Conservation (phyloP, 73 alveolate species). For the Effrenium voratum region DNA sequence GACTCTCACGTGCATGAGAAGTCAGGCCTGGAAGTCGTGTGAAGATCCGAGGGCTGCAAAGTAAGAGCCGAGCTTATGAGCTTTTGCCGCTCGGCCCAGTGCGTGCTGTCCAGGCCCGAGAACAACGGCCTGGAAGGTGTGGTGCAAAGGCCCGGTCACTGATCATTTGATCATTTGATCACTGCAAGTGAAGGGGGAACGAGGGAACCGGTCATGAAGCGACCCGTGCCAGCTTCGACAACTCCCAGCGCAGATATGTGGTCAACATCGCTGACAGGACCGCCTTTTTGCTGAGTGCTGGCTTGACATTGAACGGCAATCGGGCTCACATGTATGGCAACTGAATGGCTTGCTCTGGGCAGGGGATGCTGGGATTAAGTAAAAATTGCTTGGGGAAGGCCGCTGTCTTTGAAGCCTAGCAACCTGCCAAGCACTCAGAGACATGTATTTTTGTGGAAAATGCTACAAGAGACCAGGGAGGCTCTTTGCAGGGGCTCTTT, state of each 20-base stretch:
- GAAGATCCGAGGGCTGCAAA: constrained; percentile 70
- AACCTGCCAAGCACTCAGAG: constrained; percentile 20
- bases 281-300: no score
- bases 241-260: constrained; percentile 67
- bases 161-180: not conserved
- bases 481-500: no score
- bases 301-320: no score
- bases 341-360: no score
- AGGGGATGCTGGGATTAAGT: not conserved
- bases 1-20: no score
- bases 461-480: not conserved
- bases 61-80: not conserved
- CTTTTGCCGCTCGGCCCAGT: no score
- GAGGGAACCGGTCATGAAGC: not conserved
- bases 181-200: not conserved
- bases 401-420: constrained; percentile 52
- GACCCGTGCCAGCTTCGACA: constrained; percentile 41
- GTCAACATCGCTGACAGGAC: constrained; percentile 63
- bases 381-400: no score
- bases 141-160: constrained; percentile 40
- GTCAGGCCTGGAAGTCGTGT: constrained; percentile 51
- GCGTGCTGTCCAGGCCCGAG: constrained; percentile 61
- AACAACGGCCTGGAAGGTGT: constrained; percentile 92
- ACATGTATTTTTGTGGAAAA: not conserved
- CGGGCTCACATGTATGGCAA: no score